A percentile compares a stretch with the other conserved stretches of the same genome.
These are phyloP conservation scores for Musa acuminata DNA, from an alignment of 176 grass and related monocot species.

Conservation along the genomic window DNA sequence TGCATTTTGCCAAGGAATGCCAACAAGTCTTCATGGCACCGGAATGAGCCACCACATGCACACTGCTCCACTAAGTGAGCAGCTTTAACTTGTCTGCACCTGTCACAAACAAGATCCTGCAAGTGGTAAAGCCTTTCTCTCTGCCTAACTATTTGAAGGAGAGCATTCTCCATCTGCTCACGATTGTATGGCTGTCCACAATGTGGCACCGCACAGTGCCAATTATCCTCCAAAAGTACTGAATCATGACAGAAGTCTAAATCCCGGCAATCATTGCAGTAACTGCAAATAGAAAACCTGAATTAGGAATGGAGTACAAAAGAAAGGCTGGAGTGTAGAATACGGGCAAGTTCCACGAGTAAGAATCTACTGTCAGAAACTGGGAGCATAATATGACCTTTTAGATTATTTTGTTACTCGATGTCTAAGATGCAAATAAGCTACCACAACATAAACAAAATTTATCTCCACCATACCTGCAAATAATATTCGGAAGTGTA, in stretches of 20 bases:
- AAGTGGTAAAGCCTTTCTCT: conserved; percentile 89
- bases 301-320: background rate
- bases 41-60: conserved; percentile 70
- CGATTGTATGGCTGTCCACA: conserved; percentile 76
- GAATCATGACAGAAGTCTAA: conserved; percentile 73
- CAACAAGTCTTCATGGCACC: conserved; percentile 47
- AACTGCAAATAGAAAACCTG: conserved; percentile 34
- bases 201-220: conserved; percentile 42
- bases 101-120: conserved; percentile 74
- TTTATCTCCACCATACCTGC: conserved; percentile 44
- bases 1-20: conserved; percentile 68
- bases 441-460: background rate
- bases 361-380: background rate
- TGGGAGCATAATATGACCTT: background rate
- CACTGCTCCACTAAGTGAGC: conserved; percentile 76
- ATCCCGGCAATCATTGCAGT: conserved; percentile 90
- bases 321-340: background rate
- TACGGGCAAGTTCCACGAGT: background rate
- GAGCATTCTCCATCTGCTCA: conserved; percentile 72
- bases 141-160: conserved; percentile 79
- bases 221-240: conserved; percentile 42
- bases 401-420: background rate
- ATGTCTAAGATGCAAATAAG: background rate
- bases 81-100: conserved; percentile 83
- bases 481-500: conserved; percentile 85